These are phyloP conservation scores for Colletotrichum sp. DNA, from an alignment of 2,329 filamentous ascomycete species.

Conservation along the genomic window DNA sequence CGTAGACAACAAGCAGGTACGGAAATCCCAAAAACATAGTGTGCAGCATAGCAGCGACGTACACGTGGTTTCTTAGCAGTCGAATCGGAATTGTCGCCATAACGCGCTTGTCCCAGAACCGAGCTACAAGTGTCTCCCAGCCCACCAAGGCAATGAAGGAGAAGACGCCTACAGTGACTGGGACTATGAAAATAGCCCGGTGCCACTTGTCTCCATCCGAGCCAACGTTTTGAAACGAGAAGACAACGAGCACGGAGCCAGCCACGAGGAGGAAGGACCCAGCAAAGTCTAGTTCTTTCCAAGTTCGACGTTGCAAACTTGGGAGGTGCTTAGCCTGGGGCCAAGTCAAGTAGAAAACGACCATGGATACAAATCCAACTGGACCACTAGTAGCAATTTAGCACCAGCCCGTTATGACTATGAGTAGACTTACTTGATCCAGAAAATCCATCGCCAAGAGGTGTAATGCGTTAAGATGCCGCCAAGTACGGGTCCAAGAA, in stretches of 20 bases:
- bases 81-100: conserved; percentile 52
- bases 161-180: conserved; percentile 40
- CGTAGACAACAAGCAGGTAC: conserved; percentile 53
- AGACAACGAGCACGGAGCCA: conserved; percentile 60
- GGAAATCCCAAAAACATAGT: conserved; percentile 56
- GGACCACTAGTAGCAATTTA: conserved; percentile 47
- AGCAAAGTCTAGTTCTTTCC: conserved; percentile 57
- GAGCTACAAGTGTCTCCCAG: conserved; percentile 43
- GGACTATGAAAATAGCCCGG: conserved; percentile 44
- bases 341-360: conserved; percentile 55
- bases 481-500: conserved; percentile 57
- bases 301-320: conserved; percentile 40
- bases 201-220: conserved; percentile 43
- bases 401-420: background rate
- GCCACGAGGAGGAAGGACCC: conserved; percentile 59
- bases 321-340: conserved; percentile 47
- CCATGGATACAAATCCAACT: conserved; percentile 49
- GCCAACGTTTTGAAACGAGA: conserved; percentile 60
- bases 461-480: conserved; percentile 54
- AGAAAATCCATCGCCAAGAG: conserved; percentile 62
- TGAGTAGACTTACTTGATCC: conserved; percentile 55
- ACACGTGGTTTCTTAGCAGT: conserved; percentile 52
- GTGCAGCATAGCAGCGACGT: conserved; percentile 45
- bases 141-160: conserved; percentile 40
- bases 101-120: conserved; percentile 33